Evolutionary conservation across 345 rosid species (phyloP).

Genomic region (Populus deltoides): DNA sequence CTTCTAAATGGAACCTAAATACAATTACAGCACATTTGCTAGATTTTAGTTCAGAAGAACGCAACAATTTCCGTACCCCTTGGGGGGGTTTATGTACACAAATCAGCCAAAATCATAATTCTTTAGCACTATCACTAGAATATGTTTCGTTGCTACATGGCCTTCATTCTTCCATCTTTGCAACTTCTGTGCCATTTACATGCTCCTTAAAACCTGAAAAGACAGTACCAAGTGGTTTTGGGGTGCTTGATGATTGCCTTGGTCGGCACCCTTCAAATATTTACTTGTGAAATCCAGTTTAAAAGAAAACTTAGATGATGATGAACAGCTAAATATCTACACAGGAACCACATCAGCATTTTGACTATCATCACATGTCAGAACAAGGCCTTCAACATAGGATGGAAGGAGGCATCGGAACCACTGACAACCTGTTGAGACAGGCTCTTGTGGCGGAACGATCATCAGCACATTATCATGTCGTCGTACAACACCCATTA

Average conservation of each 20-base stretch:
- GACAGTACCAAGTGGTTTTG: not conserved
- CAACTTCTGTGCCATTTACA: slow-evolving; percentile 10
- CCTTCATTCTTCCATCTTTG: slow-evolving; percentile 6
- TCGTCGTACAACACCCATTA: slow-evolving; percentile 83
- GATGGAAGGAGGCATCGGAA: slow-evolving; percentile 67
- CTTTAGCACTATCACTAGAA: slow-evolving; percentile 10
- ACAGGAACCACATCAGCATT: slow-evolving; percentile 75
- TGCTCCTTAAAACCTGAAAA: slow-evolving; percentile 7
- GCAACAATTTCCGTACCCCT: slow-evolving; percentile 15
- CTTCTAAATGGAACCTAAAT: not conserved
- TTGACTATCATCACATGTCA: slow-evolving; percentile 72
- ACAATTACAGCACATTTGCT: not conserved
- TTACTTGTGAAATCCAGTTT: slow-evolving; percentile 13
- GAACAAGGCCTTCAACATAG: slow-evolving; percentile 68
- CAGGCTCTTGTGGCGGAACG: slow-evolving; percentile 62
- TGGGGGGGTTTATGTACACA: slow-evolving; percentile 28
- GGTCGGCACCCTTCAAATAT: not conserved
- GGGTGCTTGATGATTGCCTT: not conserved
- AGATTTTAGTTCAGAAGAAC: slow-evolving; percentile 10
- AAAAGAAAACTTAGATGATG: not conserved
- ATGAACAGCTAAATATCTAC: slow-evolving; percentile 29
- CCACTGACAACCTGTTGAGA: slow-evolving; percentile 81
- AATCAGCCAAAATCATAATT: slow-evolving; percentile 19
- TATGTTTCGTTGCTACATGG: not conserved
- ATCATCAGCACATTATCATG: slow-evolving; percentile 86